A percentile compares a stretch with the other conserved stretches of the same genome.
phyloP scores from a whole-genome alignment of 306 rosid species.

The Cajanus cajan region DNA sequence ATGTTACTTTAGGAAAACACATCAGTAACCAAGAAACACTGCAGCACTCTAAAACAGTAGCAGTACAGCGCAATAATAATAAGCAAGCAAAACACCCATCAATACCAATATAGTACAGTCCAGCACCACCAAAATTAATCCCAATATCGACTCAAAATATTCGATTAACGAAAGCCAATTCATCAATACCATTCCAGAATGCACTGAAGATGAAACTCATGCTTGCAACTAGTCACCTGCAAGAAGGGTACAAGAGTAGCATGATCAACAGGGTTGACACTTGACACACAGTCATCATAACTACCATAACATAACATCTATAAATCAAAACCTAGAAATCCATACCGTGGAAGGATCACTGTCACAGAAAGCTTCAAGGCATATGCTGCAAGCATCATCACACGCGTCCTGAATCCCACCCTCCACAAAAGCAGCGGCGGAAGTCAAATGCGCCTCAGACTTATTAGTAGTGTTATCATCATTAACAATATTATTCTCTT shows the following conservation, averaged over 20 bases:
- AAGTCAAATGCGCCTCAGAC: conserved; percentile 80
- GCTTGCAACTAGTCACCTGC: conserved; percentile 91
- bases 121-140: conserved; percentile 1
- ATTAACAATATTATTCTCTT: conserved; percentile 32
- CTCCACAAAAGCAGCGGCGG: conserved; percentile 94
- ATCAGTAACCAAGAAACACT: neutral
- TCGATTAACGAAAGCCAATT: neutral
- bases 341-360: conserved; percentile 92
- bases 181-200: conserved; percentile 87
- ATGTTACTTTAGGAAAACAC: neutral
- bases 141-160: conserved; percentile 5
- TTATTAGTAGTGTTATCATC: neutral
- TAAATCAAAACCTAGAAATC: neutral
- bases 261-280: conserved; percentile 14
- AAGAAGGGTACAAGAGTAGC: neutral
- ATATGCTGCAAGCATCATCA: conserved; percentile 95
- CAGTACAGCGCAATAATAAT: neutral
- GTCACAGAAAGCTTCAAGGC: conserved; percentile 79
- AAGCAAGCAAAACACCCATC: conserved; percentile 9
- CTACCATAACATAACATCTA: neutral
- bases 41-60: neutral
- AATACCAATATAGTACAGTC: neutral
- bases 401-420: conserved; percentile 98
- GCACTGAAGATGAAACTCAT: conserved; percentile 96
- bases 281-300: neutral